These are phyloP conservation scores for Grosmannia penicillata DNA, from an alignment of 2,329 filamentous ascomycete species.

Conservation along the genomic window DNA sequence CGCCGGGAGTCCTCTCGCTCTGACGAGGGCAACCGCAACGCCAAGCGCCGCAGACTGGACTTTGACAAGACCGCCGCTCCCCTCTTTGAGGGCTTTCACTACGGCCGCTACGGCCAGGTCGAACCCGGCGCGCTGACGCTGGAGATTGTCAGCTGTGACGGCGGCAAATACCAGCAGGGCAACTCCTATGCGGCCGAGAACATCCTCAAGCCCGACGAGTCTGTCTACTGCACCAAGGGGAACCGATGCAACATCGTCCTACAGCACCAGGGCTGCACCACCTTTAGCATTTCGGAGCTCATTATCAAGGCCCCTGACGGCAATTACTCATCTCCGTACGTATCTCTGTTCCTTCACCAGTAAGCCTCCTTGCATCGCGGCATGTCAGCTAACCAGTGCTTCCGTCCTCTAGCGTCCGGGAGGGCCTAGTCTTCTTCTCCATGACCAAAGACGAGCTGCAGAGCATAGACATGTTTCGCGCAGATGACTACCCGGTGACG, in stretches of 20 bases:
- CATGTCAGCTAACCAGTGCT: not conserved
- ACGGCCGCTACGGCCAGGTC: slow-evolving; percentile 78
- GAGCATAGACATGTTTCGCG: slow-evolving; percentile 57
- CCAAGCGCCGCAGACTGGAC: slow-evolving; percentile 59
- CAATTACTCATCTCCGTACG: slow-evolving; percentile 78
- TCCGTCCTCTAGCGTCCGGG: slow-evolving; percentile 48
- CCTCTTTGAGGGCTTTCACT: slow-evolving; percentile 48
- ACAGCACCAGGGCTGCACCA: slow-evolving; percentile 62
- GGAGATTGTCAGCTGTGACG: slow-evolving; percentile 84
- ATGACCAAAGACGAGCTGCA: slow-evolving; percentile 69
- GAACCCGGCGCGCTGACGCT: slow-evolving; percentile 68
- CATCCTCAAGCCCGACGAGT: slow-evolving; percentile 65
- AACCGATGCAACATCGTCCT: slow-evolving; percentile 78
- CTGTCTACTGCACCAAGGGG: slow-evolving; percentile 83
- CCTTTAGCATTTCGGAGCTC: slow-evolving; percentile 73
- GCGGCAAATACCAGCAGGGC: slow-evolving; percentile 51
- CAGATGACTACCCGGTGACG: not conserved
- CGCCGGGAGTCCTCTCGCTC: slow-evolving; percentile 5
- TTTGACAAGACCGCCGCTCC: slow-evolving; percentile 34
- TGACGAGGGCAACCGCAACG: slow-evolving; percentile 25
- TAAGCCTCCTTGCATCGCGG: not conserved
- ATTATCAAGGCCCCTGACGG: slow-evolving; percentile 72
- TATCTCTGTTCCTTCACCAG: slow-evolving; percentile 12
- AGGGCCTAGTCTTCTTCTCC: slow-evolving; percentile 82
- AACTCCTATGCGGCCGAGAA: slow-evolving; percentile 60